These are phyloP conservation scores for Musa itinerans DNA, from an alignment of 176 grass and related monocot genomes.

Conservation along the genomic window DNA sequence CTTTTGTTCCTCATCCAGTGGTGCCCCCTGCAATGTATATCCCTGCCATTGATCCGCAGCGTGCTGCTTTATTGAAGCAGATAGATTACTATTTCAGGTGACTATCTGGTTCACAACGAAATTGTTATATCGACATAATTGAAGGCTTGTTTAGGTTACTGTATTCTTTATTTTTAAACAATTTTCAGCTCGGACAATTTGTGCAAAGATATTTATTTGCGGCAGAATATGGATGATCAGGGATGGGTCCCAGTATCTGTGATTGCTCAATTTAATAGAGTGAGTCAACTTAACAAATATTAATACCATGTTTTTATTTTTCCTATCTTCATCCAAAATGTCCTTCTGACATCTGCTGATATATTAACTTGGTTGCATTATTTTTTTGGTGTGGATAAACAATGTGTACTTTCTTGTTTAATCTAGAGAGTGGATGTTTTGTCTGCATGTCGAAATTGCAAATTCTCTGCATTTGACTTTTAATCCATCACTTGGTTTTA, in stretches of 20 bases:
- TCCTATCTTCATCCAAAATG: background rate
- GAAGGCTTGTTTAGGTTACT: background rate
- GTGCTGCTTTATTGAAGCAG: slow-evolving; percentile 36
- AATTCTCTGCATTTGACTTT: background rate
- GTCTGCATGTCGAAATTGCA: background rate
- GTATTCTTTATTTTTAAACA: slow-evolving; percentile 2
- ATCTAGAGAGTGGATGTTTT: background rate
- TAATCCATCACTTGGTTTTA: background rate
- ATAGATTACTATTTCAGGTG: slow-evolving; percentile 98
- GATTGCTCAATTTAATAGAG: slow-evolving; percentile 64
- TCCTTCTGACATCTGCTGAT: background rate
- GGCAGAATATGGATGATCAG: slow-evolving; percentile 72
- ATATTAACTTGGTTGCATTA: background rate
- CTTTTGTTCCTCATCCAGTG: slow-evolving; percentile 41
- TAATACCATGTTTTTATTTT: background rate
- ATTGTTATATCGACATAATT: background rate
- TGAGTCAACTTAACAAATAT: slow-evolving; percentile 18
- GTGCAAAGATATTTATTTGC: slow-evolving; percentile 72
- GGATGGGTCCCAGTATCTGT: slow-evolving; percentile 84
- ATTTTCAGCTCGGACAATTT: slow-evolving; percentile 70
- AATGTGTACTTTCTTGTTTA: background rate
- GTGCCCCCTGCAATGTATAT: slow-evolving; percentile 38
- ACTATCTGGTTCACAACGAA: background rate
- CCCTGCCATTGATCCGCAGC: slow-evolving; percentile 32
- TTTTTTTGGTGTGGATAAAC: background rate